These are phyloP conservation scores for Colletotrichum shisoi DNA, from an alignment of 2,329 filamentous ascomycete genomes.

Conservation along the genomic window DNA sequence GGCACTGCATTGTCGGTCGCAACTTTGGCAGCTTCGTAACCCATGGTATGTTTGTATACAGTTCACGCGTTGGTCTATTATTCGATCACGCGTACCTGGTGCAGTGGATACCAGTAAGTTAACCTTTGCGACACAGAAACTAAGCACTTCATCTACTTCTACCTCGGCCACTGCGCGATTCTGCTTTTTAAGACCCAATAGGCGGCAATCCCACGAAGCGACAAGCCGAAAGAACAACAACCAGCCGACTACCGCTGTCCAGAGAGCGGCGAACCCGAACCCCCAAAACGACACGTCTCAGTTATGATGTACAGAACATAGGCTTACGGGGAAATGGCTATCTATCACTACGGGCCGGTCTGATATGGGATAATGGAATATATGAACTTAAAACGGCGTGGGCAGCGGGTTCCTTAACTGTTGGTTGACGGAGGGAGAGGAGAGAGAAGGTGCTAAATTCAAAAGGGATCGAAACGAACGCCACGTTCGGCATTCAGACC, in stretches of 20 bases:
- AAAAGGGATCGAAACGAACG: conserved; percentile 15
- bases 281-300: conserved; percentile 18
- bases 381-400: conserved; percentile 33
- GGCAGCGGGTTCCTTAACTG: conserved; percentile 5
- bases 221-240: conserved; percentile 4
- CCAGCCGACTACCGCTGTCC: conserved; percentile 12
- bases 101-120: not conserved
- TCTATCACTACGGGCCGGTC: not conserved
- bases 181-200: conserved; percentile 99
- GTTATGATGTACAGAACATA: conserved; percentile 27
- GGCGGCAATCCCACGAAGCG: conserved; percentile 34
- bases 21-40: conserved; percentile 99
- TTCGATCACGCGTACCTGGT: not conserved
- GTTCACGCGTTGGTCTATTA: not conserved
- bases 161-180: conserved; percentile 97
- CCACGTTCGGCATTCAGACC: conserved; percentile 10
- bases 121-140: conserved; percentile 70
- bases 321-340: not conserved
- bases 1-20: conserved; percentile 98
- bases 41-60: conserved; percentile 74
- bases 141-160: conserved; percentile 99
- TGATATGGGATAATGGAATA: conserved; percentile 32
- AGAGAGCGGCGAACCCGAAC: conserved; percentile 12
- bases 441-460: not conserved
- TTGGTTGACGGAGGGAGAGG: conserved; percentile 3